phyloP scores from a whole-genome alignment of 163 green algal species.

The Chloromonas sp. region DNA sequence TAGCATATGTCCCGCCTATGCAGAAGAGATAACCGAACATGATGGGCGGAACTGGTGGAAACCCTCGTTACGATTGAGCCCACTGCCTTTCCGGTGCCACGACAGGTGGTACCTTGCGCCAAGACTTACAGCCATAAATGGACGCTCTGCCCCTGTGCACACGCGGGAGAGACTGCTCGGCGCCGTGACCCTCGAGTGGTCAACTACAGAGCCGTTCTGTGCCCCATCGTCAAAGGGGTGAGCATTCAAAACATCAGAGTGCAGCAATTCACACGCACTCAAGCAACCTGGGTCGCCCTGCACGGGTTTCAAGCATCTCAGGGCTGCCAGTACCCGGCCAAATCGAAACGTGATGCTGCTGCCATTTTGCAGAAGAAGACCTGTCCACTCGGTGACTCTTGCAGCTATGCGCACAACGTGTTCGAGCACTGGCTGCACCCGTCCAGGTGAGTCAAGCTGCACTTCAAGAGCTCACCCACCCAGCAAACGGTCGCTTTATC shows the following conservation, averaged over 20 bases:
- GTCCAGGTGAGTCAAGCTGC: constrained; percentile 35
- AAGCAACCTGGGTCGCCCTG: too few relatives aligned
- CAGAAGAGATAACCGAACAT: too few relatives aligned
- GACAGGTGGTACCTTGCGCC: constrained; percentile 26
- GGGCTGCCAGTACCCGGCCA: not conserved
- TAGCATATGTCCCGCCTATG: too few relatives aligned
- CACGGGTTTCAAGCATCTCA: not conserved
- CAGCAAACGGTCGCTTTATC: too few relatives aligned
- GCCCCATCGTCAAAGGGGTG: constrained; percentile 52
- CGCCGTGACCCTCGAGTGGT: constrained; percentile 54
- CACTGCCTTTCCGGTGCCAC: too few relatives aligned
- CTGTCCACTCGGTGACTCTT: constrained; percentile 73
- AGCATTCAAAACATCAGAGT: not conserved
- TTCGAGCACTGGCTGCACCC: constrained; percentile 91
- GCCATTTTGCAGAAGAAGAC: constrained; percentile 58
- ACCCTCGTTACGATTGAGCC: too few relatives aligned
- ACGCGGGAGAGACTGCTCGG: constrained; percentile 69
- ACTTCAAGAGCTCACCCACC: too few relatives aligned
- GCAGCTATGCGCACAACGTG: constrained; percentile 81
- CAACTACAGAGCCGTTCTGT: constrained; percentile 64
- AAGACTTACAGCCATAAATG: constrained; percentile 72
- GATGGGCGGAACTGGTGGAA: too few relatives aligned
- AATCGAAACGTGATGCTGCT: not conserved
- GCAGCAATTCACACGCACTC: too few relatives aligned
- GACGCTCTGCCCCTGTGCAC: constrained; percentile 76